Conservation (phyloP, 2,329 filamentous ascomycete genomes). For the Cadophora malorum region DNA sequence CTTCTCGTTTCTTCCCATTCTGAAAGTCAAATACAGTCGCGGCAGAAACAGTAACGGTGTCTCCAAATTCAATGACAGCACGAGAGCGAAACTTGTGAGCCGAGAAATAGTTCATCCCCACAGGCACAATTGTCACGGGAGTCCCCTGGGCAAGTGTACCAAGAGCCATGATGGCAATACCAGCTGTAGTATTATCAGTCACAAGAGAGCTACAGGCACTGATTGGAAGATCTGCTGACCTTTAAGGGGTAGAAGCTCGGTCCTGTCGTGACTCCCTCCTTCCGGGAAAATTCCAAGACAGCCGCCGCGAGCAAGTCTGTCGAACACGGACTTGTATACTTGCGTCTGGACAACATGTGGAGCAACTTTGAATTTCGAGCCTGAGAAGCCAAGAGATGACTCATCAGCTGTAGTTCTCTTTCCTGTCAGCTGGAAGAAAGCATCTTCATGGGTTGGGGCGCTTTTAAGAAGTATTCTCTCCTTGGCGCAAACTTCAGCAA, state of each 20-base stretch:
- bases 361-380: conserved; percentile 76
- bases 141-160: conserved; percentile 84
- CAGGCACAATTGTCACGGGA: conserved; percentile 88
- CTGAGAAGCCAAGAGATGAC: too few relatives aligned
- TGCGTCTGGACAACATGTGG: conserved; percentile 93
- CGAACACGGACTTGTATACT: conserved; percentile 92
- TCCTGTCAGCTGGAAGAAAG: conserved; percentile 21
- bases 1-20: conserved; percentile 79
- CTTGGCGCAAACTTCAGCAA: conserved; percentile 23
- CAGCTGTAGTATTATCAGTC: conserved; percentile 18
- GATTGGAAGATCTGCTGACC: conserved; percentile 3
- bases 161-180: conserved; percentile 55
- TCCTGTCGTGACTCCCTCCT: conserved; percentile 93
- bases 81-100: conserved; percentile 96
- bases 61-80: conserved; percentile 92
- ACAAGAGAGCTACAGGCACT: too few relatives aligned
- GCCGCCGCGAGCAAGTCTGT: conserved; percentile 78
- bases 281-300: conserved; percentile 97
- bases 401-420: too few relatives aligned
- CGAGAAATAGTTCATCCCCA: conserved; percentile 99
- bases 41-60: conserved; percentile 80
- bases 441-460: conserved; percentile 17
- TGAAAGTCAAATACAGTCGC: conserved; percentile 87
- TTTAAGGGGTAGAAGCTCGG: conserved; percentile 89
- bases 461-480: conserved; percentile 21